Evolutionary conservation across 1,284 basidiomycete species (phyloP).

Genomic region (Pseudozyma sp.): DNA sequence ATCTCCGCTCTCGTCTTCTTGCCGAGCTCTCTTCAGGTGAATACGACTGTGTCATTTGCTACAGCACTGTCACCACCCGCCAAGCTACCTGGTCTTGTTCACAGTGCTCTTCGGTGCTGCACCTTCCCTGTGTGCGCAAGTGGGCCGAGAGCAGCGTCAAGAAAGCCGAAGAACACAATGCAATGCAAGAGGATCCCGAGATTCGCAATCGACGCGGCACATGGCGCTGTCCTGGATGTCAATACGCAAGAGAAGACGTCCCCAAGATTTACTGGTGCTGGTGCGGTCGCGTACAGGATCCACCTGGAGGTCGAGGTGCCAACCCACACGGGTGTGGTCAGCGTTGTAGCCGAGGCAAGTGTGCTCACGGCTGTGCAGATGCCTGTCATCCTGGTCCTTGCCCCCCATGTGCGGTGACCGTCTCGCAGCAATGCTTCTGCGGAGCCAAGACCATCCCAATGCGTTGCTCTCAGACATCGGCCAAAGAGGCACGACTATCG

Average conservation of each 20-base stretch:
- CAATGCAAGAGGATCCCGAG: slow-evolving; percentile 65
- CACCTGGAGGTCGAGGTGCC: slow-evolving; percentile 43
- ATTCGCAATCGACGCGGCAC: slow-evolving; percentile 59
- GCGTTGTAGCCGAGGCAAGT: slow-evolving; percentile 56
- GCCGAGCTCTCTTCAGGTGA: slow-evolving; percentile 61
- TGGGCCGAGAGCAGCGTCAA: slow-evolving; percentile 66
- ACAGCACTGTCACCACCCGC: slow-evolving; percentile 58
- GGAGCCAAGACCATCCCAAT: slow-evolving; percentile 54
- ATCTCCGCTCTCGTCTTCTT: slow-evolving; percentile 62
- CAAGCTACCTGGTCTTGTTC: slow-evolving; percentile 65
- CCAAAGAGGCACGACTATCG: slow-evolving; percentile 33
- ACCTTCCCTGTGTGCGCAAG: slow-evolving; percentile 63
- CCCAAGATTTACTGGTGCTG: slow-evolving; percentile 66
- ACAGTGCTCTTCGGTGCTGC: slow-evolving; percentile 65
- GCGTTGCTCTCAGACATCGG: slow-evolving; percentile 62
- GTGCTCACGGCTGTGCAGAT: slow-evolving; percentile 62
- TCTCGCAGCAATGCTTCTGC: slow-evolving; percentile 65
- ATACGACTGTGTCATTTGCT: slow-evolving; percentile 68
- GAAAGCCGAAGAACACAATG: slow-evolving; percentile 64
- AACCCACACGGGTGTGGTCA: slow-evolving; percentile 65
- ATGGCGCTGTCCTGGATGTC: slow-evolving; percentile 68
- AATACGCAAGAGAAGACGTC: slow-evolving; percentile 58
- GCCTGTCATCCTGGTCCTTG: slow-evolving; percentile 67
- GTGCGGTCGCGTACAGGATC: slow-evolving; percentile 60
- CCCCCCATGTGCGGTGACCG: slow-evolving; percentile 63